These are phyloP conservation scores for Nemania bipapillata DNA, from an alignment of 2,329 filamentous ascomycete genomes.

Conservation along the genomic window DNA sequence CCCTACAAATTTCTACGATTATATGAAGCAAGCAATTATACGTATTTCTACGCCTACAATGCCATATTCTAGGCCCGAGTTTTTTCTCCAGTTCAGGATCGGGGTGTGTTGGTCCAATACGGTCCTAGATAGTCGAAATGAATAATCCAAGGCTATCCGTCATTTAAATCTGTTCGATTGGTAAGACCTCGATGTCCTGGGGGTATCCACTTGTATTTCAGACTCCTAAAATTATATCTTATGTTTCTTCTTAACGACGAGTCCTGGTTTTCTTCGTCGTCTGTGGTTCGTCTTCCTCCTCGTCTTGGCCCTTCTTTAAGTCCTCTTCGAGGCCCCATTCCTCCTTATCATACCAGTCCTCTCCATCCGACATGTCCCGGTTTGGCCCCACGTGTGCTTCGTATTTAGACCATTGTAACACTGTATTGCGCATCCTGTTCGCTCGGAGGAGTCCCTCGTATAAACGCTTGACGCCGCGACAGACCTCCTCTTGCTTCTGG, in stretches of 20 bases:
- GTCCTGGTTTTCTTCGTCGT: conserved; percentile 71
- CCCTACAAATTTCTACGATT: not conserved
- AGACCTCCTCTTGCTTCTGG: conserved; percentile 87
- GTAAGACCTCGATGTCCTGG: conserved; percentile 19
- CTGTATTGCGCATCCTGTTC: conserved; percentile 75
- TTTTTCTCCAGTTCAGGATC: not conserved
- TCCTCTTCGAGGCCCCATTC: conserved; percentile 80
- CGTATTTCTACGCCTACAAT: not conserved
- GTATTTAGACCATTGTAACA: conserved; percentile 80
- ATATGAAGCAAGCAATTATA: not conserved
- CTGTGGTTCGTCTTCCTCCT: conserved; percentile 79
- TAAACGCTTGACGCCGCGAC: conserved; percentile 74
- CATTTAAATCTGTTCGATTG: conserved; percentile 5
- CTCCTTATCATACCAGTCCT: conserved; percentile 88
- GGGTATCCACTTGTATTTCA: conserved; percentile 36
- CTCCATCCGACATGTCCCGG: conserved; percentile 83
- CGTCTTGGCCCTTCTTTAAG: conserved; percentile 82
- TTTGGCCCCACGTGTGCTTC: conserved; percentile 75
- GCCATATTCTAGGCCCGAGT: not conserved
- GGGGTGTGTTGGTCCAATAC: not conserved
- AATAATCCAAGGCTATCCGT: not conserved
- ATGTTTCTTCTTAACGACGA: conserved; percentile 55
- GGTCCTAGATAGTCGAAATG: not conserved
- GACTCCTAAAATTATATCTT: conserved; percentile 22
- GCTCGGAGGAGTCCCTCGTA: conserved; percentile 77